Conservation (phyloP, 2,329 filamentous ascomycete genomes). For the Fusarium phyllophilum region DNA sequence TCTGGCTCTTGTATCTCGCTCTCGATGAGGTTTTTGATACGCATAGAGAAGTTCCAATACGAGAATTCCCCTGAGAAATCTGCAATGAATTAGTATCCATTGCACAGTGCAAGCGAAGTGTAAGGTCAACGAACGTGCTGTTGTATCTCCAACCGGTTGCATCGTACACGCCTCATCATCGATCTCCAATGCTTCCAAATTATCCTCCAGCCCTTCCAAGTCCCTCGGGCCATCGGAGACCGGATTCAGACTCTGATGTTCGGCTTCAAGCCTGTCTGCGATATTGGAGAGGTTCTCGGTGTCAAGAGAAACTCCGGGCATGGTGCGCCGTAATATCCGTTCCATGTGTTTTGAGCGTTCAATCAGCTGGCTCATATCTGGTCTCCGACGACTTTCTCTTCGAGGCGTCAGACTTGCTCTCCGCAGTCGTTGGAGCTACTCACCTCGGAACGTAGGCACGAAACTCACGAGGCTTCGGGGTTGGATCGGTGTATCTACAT, state of each 20-base stretch:
- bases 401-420: background rate
- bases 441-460: constrained; percentile 1
- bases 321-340: background rate
- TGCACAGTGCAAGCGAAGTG: no score
- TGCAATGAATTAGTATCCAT: background rate
- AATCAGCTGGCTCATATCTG: background rate
- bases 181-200: background rate
- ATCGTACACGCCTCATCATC: background rate
- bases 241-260: background rate
- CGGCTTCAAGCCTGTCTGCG: background rate
- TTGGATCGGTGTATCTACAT: background rate
- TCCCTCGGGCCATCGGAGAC: background rate
- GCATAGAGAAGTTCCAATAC: constrained; percentile 5
- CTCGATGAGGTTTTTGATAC: background rate
- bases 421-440: background rate
- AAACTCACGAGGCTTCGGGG: background rate
- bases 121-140: background rate
- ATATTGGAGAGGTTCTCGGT: background rate
- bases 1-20: background rate
- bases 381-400: background rate
- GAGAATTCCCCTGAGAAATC: constrained; percentile 6
- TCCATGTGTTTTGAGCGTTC: background rate
- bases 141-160: background rate
- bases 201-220: background rate
- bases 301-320: background rate